These are phyloP conservation scores for Fusarium musae DNA, from an alignment of 2,329 filamentous ascomycete species.

Conservation along the genomic window DNA sequence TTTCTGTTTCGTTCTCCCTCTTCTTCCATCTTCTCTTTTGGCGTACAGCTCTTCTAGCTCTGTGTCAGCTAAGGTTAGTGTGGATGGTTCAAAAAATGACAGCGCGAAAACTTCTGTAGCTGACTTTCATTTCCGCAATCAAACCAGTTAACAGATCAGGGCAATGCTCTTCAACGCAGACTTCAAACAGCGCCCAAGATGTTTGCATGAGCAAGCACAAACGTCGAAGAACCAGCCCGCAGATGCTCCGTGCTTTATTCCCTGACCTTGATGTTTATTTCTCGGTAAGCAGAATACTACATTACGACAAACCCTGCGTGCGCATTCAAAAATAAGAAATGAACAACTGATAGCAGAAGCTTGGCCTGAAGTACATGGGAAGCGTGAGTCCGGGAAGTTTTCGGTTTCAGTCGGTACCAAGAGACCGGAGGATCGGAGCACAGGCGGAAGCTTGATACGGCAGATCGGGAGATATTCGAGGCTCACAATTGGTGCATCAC, in stretches of 20 bases:
- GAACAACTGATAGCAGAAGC: constrained; percentile 25
- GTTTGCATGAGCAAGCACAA: constrained; percentile 25
- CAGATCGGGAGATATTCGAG: not conserved
- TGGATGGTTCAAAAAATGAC: not conserved
- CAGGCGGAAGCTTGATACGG: constrained; percentile 6
- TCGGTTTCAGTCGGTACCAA: constrained; percentile 7
- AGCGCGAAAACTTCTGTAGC: not conserved
- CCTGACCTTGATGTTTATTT: constrained; percentile 5
- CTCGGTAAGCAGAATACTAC: constrained; percentile 3
- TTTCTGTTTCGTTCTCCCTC: constrained; percentile 19
- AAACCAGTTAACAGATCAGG: not conserved
- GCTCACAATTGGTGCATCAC: constrained; percentile 9
- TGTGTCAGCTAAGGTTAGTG: not conserved
- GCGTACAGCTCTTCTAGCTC: not conserved
- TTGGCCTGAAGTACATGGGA: constrained; percentile 1
- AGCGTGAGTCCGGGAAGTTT: not conserved
- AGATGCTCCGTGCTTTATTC: constrained; percentile 27
- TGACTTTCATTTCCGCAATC: not conserved
- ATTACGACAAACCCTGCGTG: not conserved
- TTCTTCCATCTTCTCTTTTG: constrained; percentile 12
- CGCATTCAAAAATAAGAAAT: constrained; percentile 3
- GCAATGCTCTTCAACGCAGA: not conserved
- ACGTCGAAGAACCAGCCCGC: constrained; percentile 11
- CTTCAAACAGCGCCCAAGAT: constrained; percentile 3
- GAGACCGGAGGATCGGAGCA: constrained; percentile 3